phyloP scores from a whole-genome alignment of 2,329 filamentous ascomycete species.

The Dothiorella sarmentorum region DNA sequence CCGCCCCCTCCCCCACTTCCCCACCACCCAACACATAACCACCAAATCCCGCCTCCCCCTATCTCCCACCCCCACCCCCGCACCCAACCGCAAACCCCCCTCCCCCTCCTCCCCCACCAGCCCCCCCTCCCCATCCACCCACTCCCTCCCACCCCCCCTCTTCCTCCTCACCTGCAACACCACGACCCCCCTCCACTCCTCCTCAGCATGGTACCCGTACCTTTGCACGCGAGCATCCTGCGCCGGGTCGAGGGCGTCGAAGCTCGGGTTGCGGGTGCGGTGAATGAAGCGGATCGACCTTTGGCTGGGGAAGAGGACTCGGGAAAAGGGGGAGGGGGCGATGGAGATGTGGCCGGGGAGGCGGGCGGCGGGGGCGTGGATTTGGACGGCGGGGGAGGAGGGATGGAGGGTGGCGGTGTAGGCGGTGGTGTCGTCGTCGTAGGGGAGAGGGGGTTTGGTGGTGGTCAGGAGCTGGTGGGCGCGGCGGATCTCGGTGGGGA shows the following conservation, averaged over 20 bases:
- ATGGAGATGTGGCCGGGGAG: slow-evolving; percentile 8
- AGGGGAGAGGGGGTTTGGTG: slow-evolving; percentile 17
- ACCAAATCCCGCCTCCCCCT: slow-evolving; percentile 24
- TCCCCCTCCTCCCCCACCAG: slow-evolving; percentile 21
- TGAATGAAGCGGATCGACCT: slow-evolving; percentile 19
- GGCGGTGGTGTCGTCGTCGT: slow-evolving; percentile 26
- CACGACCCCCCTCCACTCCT: slow-evolving; percentile 25
- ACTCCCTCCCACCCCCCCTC: slow-evolving; percentile 18
- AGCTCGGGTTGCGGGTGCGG: slow-evolving; percentile 20
- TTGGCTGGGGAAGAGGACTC: background rate
- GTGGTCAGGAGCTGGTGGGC: background rate
- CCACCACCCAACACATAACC: slow-evolving; percentile 29
- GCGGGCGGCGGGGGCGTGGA: slow-evolving; percentile 21
- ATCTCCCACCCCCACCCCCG: background rate
- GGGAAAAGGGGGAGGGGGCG: background rate
- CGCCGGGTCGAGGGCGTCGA: slow-evolving; percentile 23
- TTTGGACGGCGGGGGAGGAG: slow-evolving; percentile 22
- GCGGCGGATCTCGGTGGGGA: slow-evolving; percentile 20
- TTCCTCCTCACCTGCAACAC: slow-evolving; percentile 22
- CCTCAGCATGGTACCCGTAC: slow-evolving; percentile 24
- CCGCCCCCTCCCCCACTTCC: slow-evolving; percentile 21
- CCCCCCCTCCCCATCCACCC: slow-evolving; percentile 4
- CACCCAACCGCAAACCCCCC: slow-evolving; percentile 22
- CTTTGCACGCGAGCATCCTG: slow-evolving; percentile 23
- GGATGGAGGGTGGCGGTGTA: slow-evolving; percentile 22